A percentile compares a stretch with the other conserved stretches of the same genome.
These are phyloP conservation scores for Debaryomyces maramus DNA, from an alignment of 805 yeast genomes.

Conservation along the genomic window DNA sequence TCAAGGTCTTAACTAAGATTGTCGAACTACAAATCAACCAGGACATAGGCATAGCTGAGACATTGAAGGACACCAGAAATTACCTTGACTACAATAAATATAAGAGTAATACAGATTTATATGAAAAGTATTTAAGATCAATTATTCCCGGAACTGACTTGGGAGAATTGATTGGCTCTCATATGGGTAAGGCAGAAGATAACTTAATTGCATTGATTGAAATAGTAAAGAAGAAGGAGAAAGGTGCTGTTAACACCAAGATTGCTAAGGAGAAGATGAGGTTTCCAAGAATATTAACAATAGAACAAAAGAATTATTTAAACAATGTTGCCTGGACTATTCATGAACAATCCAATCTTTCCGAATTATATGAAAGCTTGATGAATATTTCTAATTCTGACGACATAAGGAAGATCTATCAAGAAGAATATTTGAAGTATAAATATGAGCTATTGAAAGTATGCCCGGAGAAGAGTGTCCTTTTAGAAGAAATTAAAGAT, in stretches of 20 bases:
- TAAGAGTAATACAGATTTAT: slow-evolving; percentile 29
- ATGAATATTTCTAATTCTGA: slow-evolving; percentile 65
- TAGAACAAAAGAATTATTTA: slow-evolving; percentile 38
- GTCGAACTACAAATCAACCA: slow-evolving; percentile 40
- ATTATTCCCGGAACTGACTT: slow-evolving; percentile 58
- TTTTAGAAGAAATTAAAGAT: slow-evolving; percentile 47
- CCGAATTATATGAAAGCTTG: slow-evolving; percentile 52
- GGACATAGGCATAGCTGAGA: slow-evolving; percentile 49
- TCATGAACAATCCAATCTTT: slow-evolving; percentile 52
- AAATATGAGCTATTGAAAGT: slow-evolving; percentile 53
- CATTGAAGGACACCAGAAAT: slow-evolving; percentile 45
- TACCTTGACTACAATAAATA: slow-evolving; percentile 41
- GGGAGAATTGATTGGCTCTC: slow-evolving; percentile 51
- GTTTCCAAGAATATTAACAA: slow-evolving; percentile 43
- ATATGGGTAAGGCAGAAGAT: slow-evolving; percentile 43
- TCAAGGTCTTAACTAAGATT: slow-evolving; percentile 46
- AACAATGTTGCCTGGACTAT: slow-evolving; percentile 47
- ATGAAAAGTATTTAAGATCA: slow-evolving; percentile 49
- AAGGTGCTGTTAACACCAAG: slow-evolving; percentile 36
- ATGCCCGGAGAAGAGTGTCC: slow-evolving; percentile 49
- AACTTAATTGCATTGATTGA: slow-evolving; percentile 47
- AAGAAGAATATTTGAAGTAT: slow-evolving; percentile 59
- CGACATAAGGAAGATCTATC: slow-evolving; percentile 53
- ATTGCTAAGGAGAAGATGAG: slow-evolving; percentile 51
- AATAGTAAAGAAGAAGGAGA: slow-evolving; percentile 42